Percentiles rank a stretch among this genome's conserved stretches.
These are phyloP conservation scores for Exophiala phaeomuriformis DNA, from an alignment of 2,329 filamentous ascomycete genomes.

Conservation along the genomic window DNA sequence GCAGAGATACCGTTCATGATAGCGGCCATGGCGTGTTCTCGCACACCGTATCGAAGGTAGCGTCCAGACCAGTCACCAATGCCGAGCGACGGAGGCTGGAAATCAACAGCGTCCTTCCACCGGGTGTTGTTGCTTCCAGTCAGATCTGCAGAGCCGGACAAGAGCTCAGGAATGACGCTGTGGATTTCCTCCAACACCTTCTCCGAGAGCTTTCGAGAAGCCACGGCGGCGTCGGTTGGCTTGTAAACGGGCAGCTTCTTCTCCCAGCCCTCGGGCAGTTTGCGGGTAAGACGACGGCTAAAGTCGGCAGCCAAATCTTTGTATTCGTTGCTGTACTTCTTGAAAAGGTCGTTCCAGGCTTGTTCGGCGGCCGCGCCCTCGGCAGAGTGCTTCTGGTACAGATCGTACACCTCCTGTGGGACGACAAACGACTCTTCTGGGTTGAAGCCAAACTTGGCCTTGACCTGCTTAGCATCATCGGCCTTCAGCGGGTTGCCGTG, in stretches of 20 bases:
- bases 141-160: constrained; percentile 95
- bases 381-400: constrained; percentile 75
- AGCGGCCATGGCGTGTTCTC: constrained; percentile 47
- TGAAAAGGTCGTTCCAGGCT: constrained; percentile 90
- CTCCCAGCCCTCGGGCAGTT: constrained; percentile 94
- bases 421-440: constrained; percentile 88
- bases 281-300: constrained; percentile 66
- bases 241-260: constrained; percentile 88
- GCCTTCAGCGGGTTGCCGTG: constrained; percentile 94
- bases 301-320: constrained; percentile 75
- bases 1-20: constrained; percentile 71
- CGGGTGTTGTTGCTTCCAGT: constrained; percentile 98
- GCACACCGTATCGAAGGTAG: constrained; percentile 57
- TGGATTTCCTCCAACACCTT: constrained; percentile 84
- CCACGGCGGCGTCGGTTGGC: constrained; percentile 71
- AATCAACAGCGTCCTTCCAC: constrained; percentile 95
- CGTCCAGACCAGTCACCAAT: constrained; percentile 87
- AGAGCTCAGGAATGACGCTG: constrained; percentile 72
- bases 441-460: constrained; percentile 93
- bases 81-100: constrained; percentile 80
- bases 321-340: constrained; percentile 75
- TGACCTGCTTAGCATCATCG: constrained; percentile 88
- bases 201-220: constrained; percentile 95
- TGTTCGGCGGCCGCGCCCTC: constrained; percentile 83
- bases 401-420: constrained; percentile 87